These are phyloP conservation scores for Hanseniaspora mollemarum DNA, from an alignment of 805 yeast species.

Conservation along the genomic window DNA sequence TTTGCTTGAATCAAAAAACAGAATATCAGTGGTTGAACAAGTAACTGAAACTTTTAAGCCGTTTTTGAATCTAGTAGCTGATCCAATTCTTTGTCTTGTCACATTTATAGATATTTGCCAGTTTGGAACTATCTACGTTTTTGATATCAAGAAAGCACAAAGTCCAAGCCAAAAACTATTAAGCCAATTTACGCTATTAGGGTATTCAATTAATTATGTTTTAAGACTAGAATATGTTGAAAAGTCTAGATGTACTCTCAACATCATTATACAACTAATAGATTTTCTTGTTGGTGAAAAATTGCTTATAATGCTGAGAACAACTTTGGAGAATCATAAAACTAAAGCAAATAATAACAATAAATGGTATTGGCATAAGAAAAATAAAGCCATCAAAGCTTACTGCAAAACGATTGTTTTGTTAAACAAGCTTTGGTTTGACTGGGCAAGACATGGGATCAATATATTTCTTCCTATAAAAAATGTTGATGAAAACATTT, in stretches of 20 bases:
- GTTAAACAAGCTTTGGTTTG: conserved; percentile 2
- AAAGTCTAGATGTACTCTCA: conserved; percentile 1
- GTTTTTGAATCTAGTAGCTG: conserved; percentile 1
- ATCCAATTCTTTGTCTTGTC: not conserved
- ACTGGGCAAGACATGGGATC: conserved; percentile 5
- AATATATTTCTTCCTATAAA: conserved; percentile 4
- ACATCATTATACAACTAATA: not conserved
- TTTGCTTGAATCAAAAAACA: not conserved
- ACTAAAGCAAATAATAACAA: not conserved
- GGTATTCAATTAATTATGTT: not conserved
- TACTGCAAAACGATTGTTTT: too few species aligned
- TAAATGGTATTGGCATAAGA: not conserved
- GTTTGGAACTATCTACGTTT: not conserved
- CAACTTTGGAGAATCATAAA: not conserved
- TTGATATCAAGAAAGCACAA: not conserved
- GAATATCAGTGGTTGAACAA: not conserved
- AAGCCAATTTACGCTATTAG: not conserved
- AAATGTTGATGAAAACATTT: not conserved
- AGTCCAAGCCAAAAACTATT: not conserved
- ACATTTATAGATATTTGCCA: conserved; percentile 6
- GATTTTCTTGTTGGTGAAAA: conserved; percentile 1
- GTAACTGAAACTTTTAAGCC: conserved; percentile 13
- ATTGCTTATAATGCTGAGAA: not conserved
- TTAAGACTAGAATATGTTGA: conserved; percentile 13
- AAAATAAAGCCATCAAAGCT: too few species aligned